A percentile compares a stretch with the other conserved stretches of the same genome.
These are phyloP conservation scores for Discostella stelligera DNA, from an alignment of 352 stramenopile species.

Conservation along the genomic window DNA sequence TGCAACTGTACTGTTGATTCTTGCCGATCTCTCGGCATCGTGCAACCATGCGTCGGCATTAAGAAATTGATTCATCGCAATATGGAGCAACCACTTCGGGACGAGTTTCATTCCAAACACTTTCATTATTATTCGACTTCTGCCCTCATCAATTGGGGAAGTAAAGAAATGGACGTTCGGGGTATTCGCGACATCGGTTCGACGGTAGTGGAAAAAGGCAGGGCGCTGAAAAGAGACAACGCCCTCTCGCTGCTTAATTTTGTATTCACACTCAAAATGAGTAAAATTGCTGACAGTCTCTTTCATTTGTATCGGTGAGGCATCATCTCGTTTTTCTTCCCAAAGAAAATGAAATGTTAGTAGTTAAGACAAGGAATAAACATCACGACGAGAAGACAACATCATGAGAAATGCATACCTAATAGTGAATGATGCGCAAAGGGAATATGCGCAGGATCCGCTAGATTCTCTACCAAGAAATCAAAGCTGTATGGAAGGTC, in stretches of 20 bases:
- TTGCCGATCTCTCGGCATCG: conserved; percentile 45
- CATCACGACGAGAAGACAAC: too few relatives aligned
- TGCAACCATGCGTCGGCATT: conserved; percentile 75
- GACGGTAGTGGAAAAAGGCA: conserved; percentile 54
- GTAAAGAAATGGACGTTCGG: conserved; percentile 38
- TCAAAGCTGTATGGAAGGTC: conserved; percentile 70
- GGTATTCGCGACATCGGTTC: conserved; percentile 18
- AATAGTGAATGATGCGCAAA: conserved; percentile 75
- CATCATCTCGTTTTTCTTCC: conserved; percentile 53
- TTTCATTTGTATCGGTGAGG: conserved; percentile 66
- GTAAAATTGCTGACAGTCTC: conserved; percentile 46
- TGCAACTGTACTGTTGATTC: conserved; percentile 33
- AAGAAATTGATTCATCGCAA: conserved; percentile 61
- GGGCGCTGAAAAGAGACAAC: conserved; percentile 57
- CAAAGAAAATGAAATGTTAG: too few relatives aligned
- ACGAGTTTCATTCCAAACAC: conserved; percentile 25
- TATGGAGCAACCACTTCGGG: conserved; percentile 39
- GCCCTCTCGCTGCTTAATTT: conserved; percentile 45
- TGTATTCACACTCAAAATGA: conserved; percentile 42
- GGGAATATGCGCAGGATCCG: conserved; percentile 74
- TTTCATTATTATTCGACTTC: conserved; percentile 29
- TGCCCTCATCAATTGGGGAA: conserved; percentile 26
- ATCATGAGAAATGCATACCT: too few relatives aligned
- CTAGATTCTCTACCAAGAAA: conserved; percentile 77
- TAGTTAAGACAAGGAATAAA: too few relatives aligned